Evolutionary conservation across 2,329 filamentous ascomycete genomes (phyloP), one percentile per base, ranked within the genome.

Genomic region (Cladophialophora chaetospira): DNA sequence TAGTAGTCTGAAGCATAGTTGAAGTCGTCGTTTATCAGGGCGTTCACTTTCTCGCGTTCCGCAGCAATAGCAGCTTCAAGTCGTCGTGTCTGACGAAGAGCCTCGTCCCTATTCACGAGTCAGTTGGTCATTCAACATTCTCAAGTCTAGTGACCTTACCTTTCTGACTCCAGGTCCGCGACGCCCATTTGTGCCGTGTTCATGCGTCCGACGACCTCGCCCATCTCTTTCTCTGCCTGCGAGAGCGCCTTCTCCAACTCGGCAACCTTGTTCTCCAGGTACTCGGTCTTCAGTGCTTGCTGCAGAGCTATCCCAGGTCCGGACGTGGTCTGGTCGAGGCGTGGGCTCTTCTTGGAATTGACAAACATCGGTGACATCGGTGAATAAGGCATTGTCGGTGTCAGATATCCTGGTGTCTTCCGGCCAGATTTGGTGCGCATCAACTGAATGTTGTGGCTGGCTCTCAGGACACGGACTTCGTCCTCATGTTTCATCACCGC

Each of bases 121-220:
- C 31, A 38, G 53, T 15, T n/a, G n/a, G n/a, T n/a, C n/a, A n/a
- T n/a, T n/a, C n/a, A n/a, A n/a, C n/a, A n/a, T n/a, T n/a, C n/a
- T n/a, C n/a, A n/a, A n/a, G n/a, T n/a, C n/a, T n/a, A n/a, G n/a
- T n/a, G n/a, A n/a, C n/a, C 67, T 59, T 70, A 76, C 75, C 74
- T 73, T 62, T 77, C 75, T 59, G 72, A 71, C 72, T 92, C 89
- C 56, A 95, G 78, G 69, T 89, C 83, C 68, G 88, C 84, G 55
- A 94, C 89, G 73, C 92, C 88, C 66, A 92, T 89, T 75, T 94
- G 89, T 8, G 89, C 88, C 65, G 80, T 79, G 73, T 90, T 93
- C 86, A 95, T 93, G 62, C 88, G 82, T 58, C 86, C 80, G 5
- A 95, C 88, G 5, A 94, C 89, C 71, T 90, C 86, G 69, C 90